Conservation (phyloP, 1,284 basidiomycete genomes). For the Rhodotorula sp. region DNA sequence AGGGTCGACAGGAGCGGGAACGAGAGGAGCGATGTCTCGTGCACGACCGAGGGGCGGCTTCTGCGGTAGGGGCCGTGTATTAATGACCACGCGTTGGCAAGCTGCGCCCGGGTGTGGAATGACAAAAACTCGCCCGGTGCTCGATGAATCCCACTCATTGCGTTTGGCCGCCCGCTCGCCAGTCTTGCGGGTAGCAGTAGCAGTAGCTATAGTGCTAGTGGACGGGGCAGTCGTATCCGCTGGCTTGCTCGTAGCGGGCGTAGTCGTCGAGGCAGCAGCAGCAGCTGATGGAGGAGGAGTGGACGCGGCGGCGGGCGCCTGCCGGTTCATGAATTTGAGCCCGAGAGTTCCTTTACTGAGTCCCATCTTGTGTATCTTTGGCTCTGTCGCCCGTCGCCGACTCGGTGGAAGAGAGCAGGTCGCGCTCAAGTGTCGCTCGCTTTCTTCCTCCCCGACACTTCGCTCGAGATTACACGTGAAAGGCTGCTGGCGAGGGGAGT, state of each 20-base stretch:
- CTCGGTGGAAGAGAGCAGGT: background rate
- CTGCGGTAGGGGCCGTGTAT: background rate
- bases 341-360: conserved; percentile 28
- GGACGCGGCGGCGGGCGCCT: conserved; percentile 7
- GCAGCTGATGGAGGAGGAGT: background rate
- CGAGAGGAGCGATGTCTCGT: conserved; percentile 21
- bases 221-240: no score
- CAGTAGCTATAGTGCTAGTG: no score
- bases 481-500: no score
- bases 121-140: no score
- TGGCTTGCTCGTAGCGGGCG: background rate
- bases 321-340: conserved; percentile 36
- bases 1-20: conserved; percentile 13
- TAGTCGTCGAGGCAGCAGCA: background rate
- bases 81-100: background rate
- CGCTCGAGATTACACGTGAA: background rate
- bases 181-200: no score
- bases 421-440: background rate
- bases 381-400: background rate
- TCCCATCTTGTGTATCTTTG: background rate
- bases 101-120: background rate
- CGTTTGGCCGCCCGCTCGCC: no score
- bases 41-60: conserved; percentile 16
- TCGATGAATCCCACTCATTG: no score
- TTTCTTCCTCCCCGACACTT: background rate